Base-by-base conservation (phyloP, 495 filamentous ascomycete species). In the Paragyromitra xinjiangensis region DNA sequence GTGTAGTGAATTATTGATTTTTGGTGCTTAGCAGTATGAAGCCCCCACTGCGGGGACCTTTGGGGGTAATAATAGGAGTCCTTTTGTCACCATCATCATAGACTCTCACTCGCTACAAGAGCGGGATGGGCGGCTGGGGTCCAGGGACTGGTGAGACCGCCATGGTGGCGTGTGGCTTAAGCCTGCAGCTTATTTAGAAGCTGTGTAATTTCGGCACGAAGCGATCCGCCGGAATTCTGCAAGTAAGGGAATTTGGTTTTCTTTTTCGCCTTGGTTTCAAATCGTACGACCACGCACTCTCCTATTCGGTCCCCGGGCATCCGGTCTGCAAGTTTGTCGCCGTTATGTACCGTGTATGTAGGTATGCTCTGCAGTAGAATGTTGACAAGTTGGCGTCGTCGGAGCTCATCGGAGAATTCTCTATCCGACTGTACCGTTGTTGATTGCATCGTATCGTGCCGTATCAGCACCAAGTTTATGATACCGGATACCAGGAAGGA, bases 51-150 rank as follows among this genome's bases (percentile, higher is more conserved):
- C 44, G 50, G 50, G 50, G 50, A 58, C 24, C 8, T 12, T 16
- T 11, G 44, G 11, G 44, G 37, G 26, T 40, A 62, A 19, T 26
- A n/a, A 26, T 19, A 40, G 48, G 5, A 34, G 19, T 48, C 16
- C 51, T 6, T 48, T 55, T 22, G 19, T 22, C 26, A 39, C 24
- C 26, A 19, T 22, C 59, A 48, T 76, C 73, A 76, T 37, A 55
- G 26, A 59, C 29, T 65, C 68, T 76, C 73, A 76, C 73, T 76
- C 73, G 68, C 0, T 26, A 8, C 1, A 39, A 5, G 9, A 8
- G 34, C 44, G 24, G 48, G 53, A 26, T 37, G 37, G 37, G 37
- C n/a, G 29, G 22, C 3, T 34, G 2, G n/a, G 19, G 3, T 50
- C 45, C 19, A 62, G 48, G 56, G 53, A 34, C 44, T 34, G 22